Conservation (phyloP, 208 protist genomes). For the Borovskyia barvae region DNA sequence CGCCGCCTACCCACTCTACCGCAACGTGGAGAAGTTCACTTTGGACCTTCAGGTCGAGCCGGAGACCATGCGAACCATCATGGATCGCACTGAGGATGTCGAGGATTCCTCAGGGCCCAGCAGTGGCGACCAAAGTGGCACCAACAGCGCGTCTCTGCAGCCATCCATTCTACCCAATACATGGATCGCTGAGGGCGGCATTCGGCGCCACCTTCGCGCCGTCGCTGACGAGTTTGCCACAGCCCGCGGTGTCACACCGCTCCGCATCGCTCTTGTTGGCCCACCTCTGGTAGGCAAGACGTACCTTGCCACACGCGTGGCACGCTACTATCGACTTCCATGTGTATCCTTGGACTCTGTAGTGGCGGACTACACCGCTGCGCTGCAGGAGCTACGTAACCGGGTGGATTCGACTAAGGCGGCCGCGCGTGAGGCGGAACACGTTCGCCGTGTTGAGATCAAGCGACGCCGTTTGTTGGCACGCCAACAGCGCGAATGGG, state of each 20-base stretch:
- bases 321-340: constrained; percentile 78
- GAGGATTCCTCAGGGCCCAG: constrained; percentile 6
- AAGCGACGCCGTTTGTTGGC: constrained; percentile 58
- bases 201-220: constrained; percentile 61
- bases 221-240: constrained; percentile 79
- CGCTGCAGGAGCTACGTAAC: constrained; percentile 28
- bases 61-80: constrained; percentile 63
- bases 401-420: constrained; percentile 29
- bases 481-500: constrained; percentile 27
- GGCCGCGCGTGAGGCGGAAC: constrained; percentile 33
- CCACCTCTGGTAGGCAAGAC: constrained; percentile 91
- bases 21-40: constrained; percentile 84
- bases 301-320: constrained; percentile 51
- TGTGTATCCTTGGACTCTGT: constrained; percentile 21
- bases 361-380: constrained; percentile 60
- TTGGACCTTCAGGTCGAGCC: constrained; percentile 83
- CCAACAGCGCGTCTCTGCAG: not conserved
- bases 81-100: constrained; percentile 59
- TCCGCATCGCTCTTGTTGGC: constrained; percentile 85
- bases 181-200: constrained; percentile 81
- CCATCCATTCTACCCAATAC: constrained; percentile 14
- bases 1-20: constrained; percentile 66
- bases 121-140: not conserved
- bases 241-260: constrained; percentile 60
- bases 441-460: constrained; percentile 37